Base-by-base conservation (phyloP, 2,329 filamentous ascomycete species). In the Fusarium palustre region DNA sequence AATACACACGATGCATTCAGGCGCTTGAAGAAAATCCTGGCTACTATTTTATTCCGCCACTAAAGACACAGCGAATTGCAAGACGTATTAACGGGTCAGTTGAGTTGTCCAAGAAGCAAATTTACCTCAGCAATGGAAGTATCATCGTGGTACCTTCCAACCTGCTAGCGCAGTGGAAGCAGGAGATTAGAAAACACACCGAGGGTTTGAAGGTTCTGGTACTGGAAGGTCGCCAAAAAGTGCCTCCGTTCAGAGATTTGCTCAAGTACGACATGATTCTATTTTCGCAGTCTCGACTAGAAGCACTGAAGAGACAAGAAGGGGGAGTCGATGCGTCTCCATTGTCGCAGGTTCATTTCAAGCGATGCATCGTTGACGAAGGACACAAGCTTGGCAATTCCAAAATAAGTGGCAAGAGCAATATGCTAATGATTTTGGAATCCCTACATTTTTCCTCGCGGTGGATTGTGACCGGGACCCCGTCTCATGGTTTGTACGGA, bases 401-500 rank as follows among this genome's bases (percentile, higher is more conserved):
- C 1, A 85, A 80, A 4, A 78, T 79, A 8, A 81, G 82, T 12
- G 83, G 82, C 53, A 88, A 84, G 70, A 93, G 88, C 45, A 83
- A 86, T 41, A 73, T 89, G 7, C 80, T 87, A 22, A 75, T 81
- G 4, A 82, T 84, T 3, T 77, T 90, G 2, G 84, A 89, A 20
- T 76, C 77, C 15, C 77, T 91, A n/a, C 80, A 85, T 13, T 81
- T 93, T 18, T 90, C 93, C 47, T 87, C 92, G 20, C 88, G 92
- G 12, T 97, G 95, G 95, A 88, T 97, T 6, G 91, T 97, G 1
- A 97, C 92, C 1, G 95, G 95, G 58, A 98, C 95, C 0, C 95
- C 95, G 4, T 93, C 94, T 1, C 90, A 90, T 66, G 92, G 94
- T 12, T 82, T 97, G 0, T 92, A 93, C 58, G 93, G 94, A 1